Evolutionary conservation across 1,139 yeast species (phyloP), one percentile per base, ranked within the genome.

Genomic region (Diutina ranongensis): DNA sequence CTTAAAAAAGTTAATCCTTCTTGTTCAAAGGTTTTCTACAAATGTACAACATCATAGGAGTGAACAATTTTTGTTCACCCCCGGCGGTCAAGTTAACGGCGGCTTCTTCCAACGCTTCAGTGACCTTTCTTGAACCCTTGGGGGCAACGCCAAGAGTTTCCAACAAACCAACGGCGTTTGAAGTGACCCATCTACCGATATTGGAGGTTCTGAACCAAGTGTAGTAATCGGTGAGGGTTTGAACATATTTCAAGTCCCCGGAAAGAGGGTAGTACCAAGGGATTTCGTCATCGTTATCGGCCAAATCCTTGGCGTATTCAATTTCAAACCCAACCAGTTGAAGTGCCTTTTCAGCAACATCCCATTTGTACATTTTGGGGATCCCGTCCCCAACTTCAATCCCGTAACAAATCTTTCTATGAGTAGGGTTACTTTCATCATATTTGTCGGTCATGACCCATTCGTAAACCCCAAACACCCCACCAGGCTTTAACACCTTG

Each of bases 221-320:
- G 59, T 78, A 77, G 52, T 86, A 63, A 63, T 94, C 98, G 51
- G 80, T 72, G 27, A 86, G 52, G 46, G 82, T 71, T 69, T 89
- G 97, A 49, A 86, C 78, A 66, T 84, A 83, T 65, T 78, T 83
- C 83, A 88, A 79, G 55, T 92, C 95, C 59, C 98, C 98, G 52
- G 94, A 75, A 61, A 92, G 76, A 57, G 98, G 98, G 67, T 89
- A 89, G 71, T 84, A 92, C 99, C 99, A 92, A 55, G 99, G 99
- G 54, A 92, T 76, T 45, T 77, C 86, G 61, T 87, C 97, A 51
- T 77, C 79, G 50, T 70, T 68, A 53, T 80, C 87, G 47, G 98
- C 97, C 63, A 92, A 73, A 64, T 92, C 98, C 56, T 73, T 71
- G 65, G 80, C 77, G 62, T 74, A 76, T 57, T 76, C 75, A 55